Percentiles rank a stretch among this genome's conserved stretches.
phyloP scores from a whole-genome alignment of 2,329 filamentous ascomycete species.

The Teratosphaeria pseudoeucalypti region DNA sequence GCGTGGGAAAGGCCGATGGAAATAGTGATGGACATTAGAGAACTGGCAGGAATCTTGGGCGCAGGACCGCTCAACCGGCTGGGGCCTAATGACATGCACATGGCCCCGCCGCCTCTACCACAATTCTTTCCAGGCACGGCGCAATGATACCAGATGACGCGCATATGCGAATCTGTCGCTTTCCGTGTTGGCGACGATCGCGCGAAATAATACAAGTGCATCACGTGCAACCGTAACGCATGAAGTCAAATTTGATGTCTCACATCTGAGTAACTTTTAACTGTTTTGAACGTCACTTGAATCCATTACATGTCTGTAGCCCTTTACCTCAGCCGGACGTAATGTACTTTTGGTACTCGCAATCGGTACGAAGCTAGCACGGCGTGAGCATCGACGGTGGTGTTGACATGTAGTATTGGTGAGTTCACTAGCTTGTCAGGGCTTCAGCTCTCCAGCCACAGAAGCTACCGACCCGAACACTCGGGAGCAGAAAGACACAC shows the following conservation, averaged over 20 bases:
- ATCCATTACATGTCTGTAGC: not conserved
- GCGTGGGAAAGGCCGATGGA: conserved; percentile 33
- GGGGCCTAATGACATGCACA: not conserved
- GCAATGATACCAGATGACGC: not conserved
- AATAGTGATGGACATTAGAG: conserved; percentile 32
- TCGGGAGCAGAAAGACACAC: not conserved
- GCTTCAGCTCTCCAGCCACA: not conserved
- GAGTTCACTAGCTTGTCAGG: too few relatives aligned
- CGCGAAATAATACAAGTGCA: not conserved
- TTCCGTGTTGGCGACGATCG: not conserved
- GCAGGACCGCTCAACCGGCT: not conserved
- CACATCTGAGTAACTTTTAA: too few relatives aligned
- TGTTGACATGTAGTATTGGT: too few relatives aligned
- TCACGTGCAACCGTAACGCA: not conserved
- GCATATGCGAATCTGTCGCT: not conserved
- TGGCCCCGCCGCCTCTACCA: not conserved
- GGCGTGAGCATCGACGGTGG: too few relatives aligned
- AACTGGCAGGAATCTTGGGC: conserved; percentile 21
- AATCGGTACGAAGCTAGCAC: not conserved
- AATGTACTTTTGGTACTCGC: not conserved
- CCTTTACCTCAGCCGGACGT: not conserved
- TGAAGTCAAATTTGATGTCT: not conserved
- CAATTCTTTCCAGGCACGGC: not conserved
- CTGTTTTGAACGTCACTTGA: too few relatives aligned
- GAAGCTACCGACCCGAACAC: not conserved